These are phyloP conservation scores for Saksenaea oblongispora DNA, from an alignment of 371 early-diverging fungal genomes.

Conservation along the genomic window DNA sequence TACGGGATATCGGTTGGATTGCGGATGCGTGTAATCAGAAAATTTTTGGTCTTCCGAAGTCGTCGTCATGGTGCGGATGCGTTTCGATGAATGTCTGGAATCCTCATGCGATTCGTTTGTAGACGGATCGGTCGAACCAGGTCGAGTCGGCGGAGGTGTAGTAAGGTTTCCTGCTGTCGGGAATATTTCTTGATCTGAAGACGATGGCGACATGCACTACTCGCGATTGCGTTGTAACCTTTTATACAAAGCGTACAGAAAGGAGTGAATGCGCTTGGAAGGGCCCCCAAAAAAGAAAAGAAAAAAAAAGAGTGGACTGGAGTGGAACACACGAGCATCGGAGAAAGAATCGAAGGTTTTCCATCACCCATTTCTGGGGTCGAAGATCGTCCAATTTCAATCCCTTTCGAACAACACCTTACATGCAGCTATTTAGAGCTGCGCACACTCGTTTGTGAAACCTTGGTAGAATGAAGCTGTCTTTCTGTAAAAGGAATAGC, in stretches of 20 bases:
- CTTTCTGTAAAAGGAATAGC: no score
- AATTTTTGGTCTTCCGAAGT: neutral
- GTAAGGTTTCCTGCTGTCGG: neutral
- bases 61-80: neutral
- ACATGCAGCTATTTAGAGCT: slow-evolving; percentile 1
- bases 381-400: neutral
- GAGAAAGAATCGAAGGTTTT: neutral
- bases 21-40: neutral
- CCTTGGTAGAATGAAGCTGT: no score
- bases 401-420: neutral
- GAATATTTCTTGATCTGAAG: neutral
- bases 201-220: neutral
- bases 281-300: neutral
- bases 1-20: neutral
- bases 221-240: neutral
- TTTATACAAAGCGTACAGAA: neutral
- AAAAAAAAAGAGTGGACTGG: neutral
- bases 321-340: slow-evolving; percentile 2
- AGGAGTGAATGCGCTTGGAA: neutral
- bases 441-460: neutral
- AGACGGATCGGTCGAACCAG: neutral
- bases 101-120: neutral
- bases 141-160: neutral
- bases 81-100: neutral
- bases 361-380: neutral